Evolutionary conservation across 805 yeast species (phyloP).

Genomic region (Kodamaea kaohsiungensis): DNA sequence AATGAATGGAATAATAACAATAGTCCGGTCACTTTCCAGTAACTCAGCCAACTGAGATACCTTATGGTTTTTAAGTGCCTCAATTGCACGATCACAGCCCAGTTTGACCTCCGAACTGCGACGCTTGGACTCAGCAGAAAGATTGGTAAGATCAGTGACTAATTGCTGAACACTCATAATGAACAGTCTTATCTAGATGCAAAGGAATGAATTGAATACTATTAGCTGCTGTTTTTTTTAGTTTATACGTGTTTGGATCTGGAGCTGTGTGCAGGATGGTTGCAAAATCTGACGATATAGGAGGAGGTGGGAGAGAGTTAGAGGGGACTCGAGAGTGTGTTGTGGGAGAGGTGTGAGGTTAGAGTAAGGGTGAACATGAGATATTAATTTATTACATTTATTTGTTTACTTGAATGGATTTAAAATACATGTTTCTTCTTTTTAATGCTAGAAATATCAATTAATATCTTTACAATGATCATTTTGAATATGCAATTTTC

Average conservation of each 20-base stretch:
- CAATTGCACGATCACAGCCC: slow-evolving; percentile 30
- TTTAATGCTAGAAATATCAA: too few relatives aligned
- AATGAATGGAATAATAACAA: slow-evolving; percentile 21
- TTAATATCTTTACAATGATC: too few relatives aligned
- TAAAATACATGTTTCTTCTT: too few relatives aligned
- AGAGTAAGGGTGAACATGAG: too few relatives aligned
- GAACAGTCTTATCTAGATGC: not conserved
- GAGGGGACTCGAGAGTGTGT: not conserved
- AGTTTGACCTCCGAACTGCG: slow-evolving; percentile 67
- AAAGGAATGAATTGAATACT: not conserved
- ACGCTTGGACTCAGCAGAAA: slow-evolving; percentile 71
- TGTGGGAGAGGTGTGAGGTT: too few relatives aligned
- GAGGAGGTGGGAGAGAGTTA: not conserved
- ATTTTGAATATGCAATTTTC: too few relatives aligned
- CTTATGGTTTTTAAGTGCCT: slow-evolving; percentile 12
- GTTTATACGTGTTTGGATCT: slow-evolving; percentile 10
- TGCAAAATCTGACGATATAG: not conserved
- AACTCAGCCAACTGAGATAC: not conserved
- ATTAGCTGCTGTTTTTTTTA: slow-evolving; percentile 14
- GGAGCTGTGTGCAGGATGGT: not conserved
- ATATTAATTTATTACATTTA: too few relatives aligned
- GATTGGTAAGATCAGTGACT: slow-evolving; percentile 54
- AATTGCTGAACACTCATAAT: slow-evolving; percentile 34
- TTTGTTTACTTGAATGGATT: too few relatives aligned
- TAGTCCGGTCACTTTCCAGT: slow-evolving; percentile 1